Percentiles rank a stretch among this genome's conserved stretches.
These are phyloP conservation scores for Aspergillus versicolor DNA, from an alignment of 2,329 filamentous ascomycete genomes.

Conservation along the genomic window DNA sequence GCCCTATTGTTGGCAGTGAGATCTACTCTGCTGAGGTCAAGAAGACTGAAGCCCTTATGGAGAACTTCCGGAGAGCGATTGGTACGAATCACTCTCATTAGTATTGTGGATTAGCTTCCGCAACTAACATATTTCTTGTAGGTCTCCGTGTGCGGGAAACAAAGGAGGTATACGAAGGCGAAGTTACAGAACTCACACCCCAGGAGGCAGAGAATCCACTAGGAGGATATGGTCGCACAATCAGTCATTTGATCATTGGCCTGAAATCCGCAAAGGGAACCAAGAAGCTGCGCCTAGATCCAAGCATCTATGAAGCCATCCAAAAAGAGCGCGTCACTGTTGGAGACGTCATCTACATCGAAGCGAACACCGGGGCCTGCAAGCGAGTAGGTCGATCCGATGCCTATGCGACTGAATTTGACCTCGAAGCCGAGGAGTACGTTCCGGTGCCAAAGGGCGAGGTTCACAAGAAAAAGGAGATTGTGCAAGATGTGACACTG, in stretches of 20 bases:
- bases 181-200: slow-evolving; percentile 94
- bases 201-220: slow-evolving; percentile 98
- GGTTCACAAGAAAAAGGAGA: slow-evolving; percentile 99
- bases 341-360: slow-evolving; percentile 98
- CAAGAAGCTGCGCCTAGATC: slow-evolving; percentile 95
- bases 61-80: slow-evolving; percentile 97
- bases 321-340: slow-evolving; percentile 96
- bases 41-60: slow-evolving; percentile 99
- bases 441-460: slow-evolving; percentile 98
- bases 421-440: slow-evolving; percentile 97
- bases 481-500: slow-evolving; percentile 96
- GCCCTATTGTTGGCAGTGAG: slow-evolving; percentile 96
- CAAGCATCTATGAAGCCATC: slow-evolving; percentile 98
- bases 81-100: slow-evolving; percentile 49
- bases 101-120: neutral
- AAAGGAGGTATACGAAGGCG: slow-evolving; percentile 98
- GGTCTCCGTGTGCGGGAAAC: slow-evolving; percentile 92
- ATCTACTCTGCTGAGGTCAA: slow-evolving; percentile 98
- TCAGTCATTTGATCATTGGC: slow-evolving; percentile 90
- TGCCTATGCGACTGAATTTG: slow-evolving; percentile 97
- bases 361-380: slow-evolving; percentile 97
- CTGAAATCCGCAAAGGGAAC: slow-evolving; percentile 94
- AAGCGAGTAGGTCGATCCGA: slow-evolving; percentile 95
- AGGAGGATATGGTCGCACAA: slow-evolving; percentile 95
- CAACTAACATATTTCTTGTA: slow-evolving; percentile 29